Conservation (phyloP, 2,329 filamentous ascomycete species). For the Periconia macrospinosa region DNA sequence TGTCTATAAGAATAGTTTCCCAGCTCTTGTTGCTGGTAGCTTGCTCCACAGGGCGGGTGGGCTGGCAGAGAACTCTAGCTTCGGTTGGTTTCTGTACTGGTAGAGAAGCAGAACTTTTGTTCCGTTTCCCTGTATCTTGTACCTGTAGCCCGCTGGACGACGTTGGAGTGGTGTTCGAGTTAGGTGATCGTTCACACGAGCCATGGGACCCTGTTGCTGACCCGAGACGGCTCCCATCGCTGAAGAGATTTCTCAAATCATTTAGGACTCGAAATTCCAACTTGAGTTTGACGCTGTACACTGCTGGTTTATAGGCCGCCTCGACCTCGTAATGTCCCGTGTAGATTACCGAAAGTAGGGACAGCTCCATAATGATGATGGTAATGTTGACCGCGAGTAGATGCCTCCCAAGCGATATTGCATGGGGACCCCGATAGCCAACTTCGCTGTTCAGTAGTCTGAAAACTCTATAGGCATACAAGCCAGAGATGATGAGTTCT, state of each 20-base stretch:
- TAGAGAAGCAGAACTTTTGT: not conserved
- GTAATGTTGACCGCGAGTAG: constrained; percentile 42
- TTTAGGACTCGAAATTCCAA: constrained; percentile 59
- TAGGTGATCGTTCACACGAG: not conserved
- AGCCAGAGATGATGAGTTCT: constrained; percentile 36
- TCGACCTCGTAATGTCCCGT: constrained; percentile 27
- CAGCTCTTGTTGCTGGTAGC: not conserved
- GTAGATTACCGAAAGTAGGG: constrained; percentile 42
- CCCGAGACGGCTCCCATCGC: not conserved
- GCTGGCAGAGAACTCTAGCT: not conserved
- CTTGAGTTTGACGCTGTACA: constrained; percentile 52
- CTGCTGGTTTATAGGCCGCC: constrained; percentile 38
- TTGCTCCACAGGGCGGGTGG: not conserved
- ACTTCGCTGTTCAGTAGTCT: constrained; percentile 35
- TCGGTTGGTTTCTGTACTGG: not conserved
- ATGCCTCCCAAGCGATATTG: constrained; percentile 22
- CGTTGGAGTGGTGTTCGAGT: not conserved
- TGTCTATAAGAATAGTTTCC: not conserved
- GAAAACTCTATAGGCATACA: constrained; percentile 57
- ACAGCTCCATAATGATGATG: constrained; percentile 42
- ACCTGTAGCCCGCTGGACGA: no score
- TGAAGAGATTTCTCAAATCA: constrained; percentile 14
- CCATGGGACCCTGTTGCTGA: not conserved
- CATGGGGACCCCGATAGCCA: constrained; percentile 4
- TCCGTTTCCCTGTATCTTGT: not conserved